Percentiles rank a stretch among this genome's conserved stretches.
These are phyloP conservation scores for Botryosphaeria agaves DNA, from an alignment of 2,329 filamentous ascomycete species.

Conservation along the genomic window DNA sequence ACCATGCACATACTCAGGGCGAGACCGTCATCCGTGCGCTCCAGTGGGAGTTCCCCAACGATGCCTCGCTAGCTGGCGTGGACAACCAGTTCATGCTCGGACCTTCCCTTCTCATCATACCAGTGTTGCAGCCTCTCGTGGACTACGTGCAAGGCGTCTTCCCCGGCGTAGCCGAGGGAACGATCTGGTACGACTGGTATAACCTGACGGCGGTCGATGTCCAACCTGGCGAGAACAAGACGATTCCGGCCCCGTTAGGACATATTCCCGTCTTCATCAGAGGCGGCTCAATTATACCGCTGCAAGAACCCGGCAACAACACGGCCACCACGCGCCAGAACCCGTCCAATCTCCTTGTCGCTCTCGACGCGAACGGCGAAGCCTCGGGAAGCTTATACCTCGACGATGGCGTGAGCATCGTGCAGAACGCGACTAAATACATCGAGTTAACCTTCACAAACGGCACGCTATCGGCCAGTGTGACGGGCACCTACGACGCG, in stretches of 20 bases:
- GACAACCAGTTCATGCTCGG: slow-evolving; percentile 13
- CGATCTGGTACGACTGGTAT: slow-evolving; percentile 12
- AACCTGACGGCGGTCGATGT: slow-evolving; percentile 7
- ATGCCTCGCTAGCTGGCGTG: slow-evolving; percentile 7
- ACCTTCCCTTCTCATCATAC: slow-evolving; percentile 9
- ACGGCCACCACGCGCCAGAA: slow-evolving; percentile 6
- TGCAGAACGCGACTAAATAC: slow-evolving; percentile 10
- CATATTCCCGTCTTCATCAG: slow-evolving; percentile 10
- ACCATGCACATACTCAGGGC: slow-evolving; percentile 8
- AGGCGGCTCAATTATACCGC: slow-evolving; percentile 8
- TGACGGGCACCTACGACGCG: slow-evolving; percentile 36
- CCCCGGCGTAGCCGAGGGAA: slow-evolving; percentile 8
- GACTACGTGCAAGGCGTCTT: slow-evolving; percentile 10
- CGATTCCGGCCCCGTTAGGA: slow-evolving; percentile 9
- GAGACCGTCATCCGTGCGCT: slow-evolving; percentile 10
- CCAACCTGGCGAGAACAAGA: slow-evolving; percentile 8
- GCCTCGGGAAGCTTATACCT: slow-evolving; percentile 7
- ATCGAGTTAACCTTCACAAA: slow-evolving; percentile 23
- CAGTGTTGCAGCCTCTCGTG: slow-evolving; percentile 9
- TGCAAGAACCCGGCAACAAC: slow-evolving; percentile 8
- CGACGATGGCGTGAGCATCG: slow-evolving; percentile 10
- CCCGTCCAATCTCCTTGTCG: slow-evolving; percentile 9
- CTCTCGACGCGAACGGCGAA: slow-evolving; percentile 8
- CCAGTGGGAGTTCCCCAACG: slow-evolving; percentile 11
- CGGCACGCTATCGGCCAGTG: slow-evolving; percentile 30